A percentile compares a stretch with the other conserved stretches of the same genome.
Conservation (phyloP, 164 flowering plant species). For the Tetrastigma voinierianum region DNA sequence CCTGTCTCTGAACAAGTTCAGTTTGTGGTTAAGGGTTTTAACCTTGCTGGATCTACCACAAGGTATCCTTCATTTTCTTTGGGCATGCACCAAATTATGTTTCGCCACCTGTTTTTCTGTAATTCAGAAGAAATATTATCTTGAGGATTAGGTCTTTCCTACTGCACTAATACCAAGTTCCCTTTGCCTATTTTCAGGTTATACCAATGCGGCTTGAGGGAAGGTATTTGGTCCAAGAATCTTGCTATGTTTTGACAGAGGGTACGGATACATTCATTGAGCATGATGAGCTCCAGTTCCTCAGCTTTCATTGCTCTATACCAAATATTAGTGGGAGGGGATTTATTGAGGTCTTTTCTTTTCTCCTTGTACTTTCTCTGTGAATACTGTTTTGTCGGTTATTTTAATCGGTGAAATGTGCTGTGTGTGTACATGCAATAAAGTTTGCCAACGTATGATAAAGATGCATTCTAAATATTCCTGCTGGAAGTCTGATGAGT, state of each 20-base stretch:
- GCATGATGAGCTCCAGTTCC: constrained; percentile 44
- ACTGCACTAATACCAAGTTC: neutral
- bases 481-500: too few species aligned
- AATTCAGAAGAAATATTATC: neutral
- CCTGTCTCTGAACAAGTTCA: constrained; percentile 38
- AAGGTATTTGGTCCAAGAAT: constrained; percentile 56
- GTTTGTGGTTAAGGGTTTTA: constrained; percentile 61
- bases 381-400: neutral
- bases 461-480: too few species aligned
- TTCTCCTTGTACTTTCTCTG: neutral
- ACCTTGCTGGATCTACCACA: constrained; percentile 42
- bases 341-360: constrained; percentile 61
- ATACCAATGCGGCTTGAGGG: constrained; percentile 72
- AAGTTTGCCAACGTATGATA: too few species aligned
- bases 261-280: constrained; percentile 28
- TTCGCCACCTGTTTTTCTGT: neutral
- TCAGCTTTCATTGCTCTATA: constrained; percentile 53
- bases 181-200: constrained; percentile 40
- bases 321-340: constrained; percentile 76
- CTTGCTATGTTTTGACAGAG: constrained; percentile 35
- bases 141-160: neutral
- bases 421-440: too few species aligned
- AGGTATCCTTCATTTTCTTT: constrained; percentile 38
- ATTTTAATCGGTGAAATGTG: neutral
- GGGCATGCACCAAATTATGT: neutral